Evolutionary conservation across 495 filamentous ascomycete species (phyloP), one percentile per base, ranked within the genome.

Genomic region (Penicillium coffeae): DNA sequence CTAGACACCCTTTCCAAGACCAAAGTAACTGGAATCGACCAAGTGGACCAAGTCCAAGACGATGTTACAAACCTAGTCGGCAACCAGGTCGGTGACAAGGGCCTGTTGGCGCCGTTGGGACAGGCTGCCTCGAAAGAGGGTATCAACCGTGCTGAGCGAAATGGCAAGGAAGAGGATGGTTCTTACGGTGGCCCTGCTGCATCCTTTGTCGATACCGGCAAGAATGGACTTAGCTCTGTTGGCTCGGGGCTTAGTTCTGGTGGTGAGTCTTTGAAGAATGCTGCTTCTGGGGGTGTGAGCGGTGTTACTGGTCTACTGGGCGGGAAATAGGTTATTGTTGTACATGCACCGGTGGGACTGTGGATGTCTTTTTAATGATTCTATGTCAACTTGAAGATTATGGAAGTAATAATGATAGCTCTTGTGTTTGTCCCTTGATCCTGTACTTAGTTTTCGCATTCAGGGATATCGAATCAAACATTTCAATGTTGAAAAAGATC

Each of bases 21-120:
- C 47, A 88, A 86, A 69, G 52, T 87, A n/a, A 86, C 80, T 16
- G 74, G 75, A 54, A 64, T 83, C 61, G 54, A 75, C 1, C 77
- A 83, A 61, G 73, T 85, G 53, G 73, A 86, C 63, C 78, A 70
- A 4, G 66, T 86, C 15, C 85, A 87, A 64, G 83, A 84, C 64
- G 73, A 74, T 48, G 71, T 80, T 18, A 65, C 85, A 61, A 72
- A 74, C 60, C 65, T 82, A 16, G 74, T 78, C 12, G 73, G 74
- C 3, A 76, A 76, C 45, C 82, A 84, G 46, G 56, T 87, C 10
- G 82, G 85, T 27, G 80, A 85, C 44, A 81, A 78, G 42, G 84
- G 85, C 0, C 56, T 87, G 1, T 69, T 74, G 0, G 70, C 79
- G 36, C 82, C 82, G 10, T 66, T 84, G 21, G 84, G 85, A 14